A percentile compares a stretch with the other conserved stretches of the same genome.
Evolutionary conservation across 2,329 filamentous ascomycete genomes (phyloP).

Genomic region (Venturia asperata): DNA sequence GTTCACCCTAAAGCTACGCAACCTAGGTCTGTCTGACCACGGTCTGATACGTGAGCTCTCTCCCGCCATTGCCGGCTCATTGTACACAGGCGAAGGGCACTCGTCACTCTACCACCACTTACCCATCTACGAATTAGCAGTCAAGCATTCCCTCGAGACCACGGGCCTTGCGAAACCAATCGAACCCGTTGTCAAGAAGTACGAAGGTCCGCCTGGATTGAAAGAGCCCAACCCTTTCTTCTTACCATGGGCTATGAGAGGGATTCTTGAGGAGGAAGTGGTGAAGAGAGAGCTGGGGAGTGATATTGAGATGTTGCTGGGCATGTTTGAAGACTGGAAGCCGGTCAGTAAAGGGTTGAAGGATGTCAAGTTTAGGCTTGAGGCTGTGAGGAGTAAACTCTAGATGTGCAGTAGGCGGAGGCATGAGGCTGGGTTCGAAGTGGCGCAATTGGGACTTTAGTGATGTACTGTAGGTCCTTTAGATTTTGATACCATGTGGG

Average conservation of each 20-base stretch:
- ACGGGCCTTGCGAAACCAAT: neutral
- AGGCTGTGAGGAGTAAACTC: constrained; percentile 82
- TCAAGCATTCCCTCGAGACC: constrained; percentile 43
- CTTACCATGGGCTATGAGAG: constrained; percentile 91
- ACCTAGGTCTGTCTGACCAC: constrained; percentile 87
- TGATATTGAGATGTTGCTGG: constrained; percentile 73
- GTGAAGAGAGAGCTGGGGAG: constrained; percentile 71
- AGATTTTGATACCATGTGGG: neutral
- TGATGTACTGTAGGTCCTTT: neutral
- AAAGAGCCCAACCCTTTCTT: constrained; percentile 72
- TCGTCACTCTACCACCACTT: constrained; percentile 87
- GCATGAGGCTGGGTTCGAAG: neutral
- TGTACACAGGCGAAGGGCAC: constrained; percentile 90
- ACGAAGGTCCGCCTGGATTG: constrained; percentile 33
- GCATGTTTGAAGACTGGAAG: constrained; percentile 89
- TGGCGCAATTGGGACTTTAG: constrained; percentile 8
- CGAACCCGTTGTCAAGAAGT: constrained; percentile 30
- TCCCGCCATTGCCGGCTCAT: constrained; percentile 75
- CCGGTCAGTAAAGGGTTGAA: constrained; percentile 84
- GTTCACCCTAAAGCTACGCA: constrained; percentile 87
- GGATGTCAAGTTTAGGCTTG: constrained; percentile 90
- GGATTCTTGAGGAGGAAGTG: constrained; percentile 82
- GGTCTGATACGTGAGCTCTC: constrained; percentile 88
- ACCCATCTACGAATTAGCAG: constrained; percentile 64
- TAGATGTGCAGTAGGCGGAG: neutral